These are phyloP conservation scores for Tulasnella sp. DNA, from an alignment of 768 basidiomycete genomes.

Conservation along the genomic window DNA sequence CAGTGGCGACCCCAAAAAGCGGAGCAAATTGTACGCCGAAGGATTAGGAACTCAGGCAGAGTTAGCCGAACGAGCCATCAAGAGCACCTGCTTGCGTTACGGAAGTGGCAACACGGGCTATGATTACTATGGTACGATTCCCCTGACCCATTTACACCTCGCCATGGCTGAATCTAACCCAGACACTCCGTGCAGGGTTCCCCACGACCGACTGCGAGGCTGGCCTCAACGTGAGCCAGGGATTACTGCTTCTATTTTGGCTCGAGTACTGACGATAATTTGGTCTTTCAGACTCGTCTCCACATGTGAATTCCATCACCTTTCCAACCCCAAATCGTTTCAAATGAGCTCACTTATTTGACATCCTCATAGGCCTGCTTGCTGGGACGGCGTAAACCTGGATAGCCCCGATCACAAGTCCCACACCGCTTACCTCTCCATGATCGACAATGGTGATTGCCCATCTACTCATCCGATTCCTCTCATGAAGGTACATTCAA, in stretches of 20 bases:
- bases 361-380: no score
- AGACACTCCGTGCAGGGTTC: slow-evolving; percentile 41
- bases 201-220: slow-evolving; percentile 45
- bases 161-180: slow-evolving; percentile 22
- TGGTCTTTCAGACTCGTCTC: background rate
- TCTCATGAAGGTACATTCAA: no score
- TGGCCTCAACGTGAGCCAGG: slow-evolving; percentile 39
- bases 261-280: background rate
- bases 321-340: no score
- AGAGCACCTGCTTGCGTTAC: slow-evolving; percentile 40
- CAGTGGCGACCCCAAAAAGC: slow-evolving; percentile 20
- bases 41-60: slow-evolving; percentile 41
- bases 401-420: no score
- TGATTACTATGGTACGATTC: background rate
- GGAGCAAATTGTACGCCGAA: slow-evolving; percentile 10
- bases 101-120: background rate
- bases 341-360: no score
- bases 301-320: no score
- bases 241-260: background rate
- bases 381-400: no score
- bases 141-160: background rate
- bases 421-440: no score
- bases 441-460: no score
- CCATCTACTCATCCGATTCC: no score
- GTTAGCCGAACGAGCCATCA: slow-evolving; percentile 41